These are phyloP conservation scores for Pisolithus thermaeus DNA, from an alignment of 1,284 basidiomycete species.

Conservation along the genomic window DNA sequence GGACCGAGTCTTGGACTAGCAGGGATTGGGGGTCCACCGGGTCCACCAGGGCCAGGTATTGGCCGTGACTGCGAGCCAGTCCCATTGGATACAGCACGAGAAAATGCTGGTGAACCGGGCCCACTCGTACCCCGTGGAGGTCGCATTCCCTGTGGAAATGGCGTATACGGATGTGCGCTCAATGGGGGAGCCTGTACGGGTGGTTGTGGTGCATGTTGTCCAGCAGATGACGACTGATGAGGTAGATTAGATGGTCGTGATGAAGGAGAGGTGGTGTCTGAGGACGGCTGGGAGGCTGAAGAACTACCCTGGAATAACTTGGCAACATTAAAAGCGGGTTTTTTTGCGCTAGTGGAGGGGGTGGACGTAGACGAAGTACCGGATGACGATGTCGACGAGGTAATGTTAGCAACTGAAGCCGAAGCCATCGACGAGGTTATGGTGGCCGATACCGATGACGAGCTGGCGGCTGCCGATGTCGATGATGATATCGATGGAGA, in stretches of 20 bases:
- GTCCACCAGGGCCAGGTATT: conserved; percentile 46
- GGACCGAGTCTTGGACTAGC: conserved; percentile 62
- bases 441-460: conserved; percentile 21
- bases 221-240: conserved; percentile 30
- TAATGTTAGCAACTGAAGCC: conserved; percentile 12
- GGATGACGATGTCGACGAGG: conserved; percentile 19
- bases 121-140: conserved; percentile 39
- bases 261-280: conserved; percentile 35
- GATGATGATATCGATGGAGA: conserved; percentile 30
- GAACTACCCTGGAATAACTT: conserved; percentile 59
- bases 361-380: conserved; percentile 23
- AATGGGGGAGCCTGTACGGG: conserved; percentile 40
- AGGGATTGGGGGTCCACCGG: conserved; percentile 46
- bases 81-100: conserved; percentile 59
- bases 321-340: conserved; percentile 37
- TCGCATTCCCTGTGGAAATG: conserved; percentile 42
- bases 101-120: conserved; percentile 62
- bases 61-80: conserved; percentile 51
- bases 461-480: conserved; percentile 29
- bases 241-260: conserved; percentile 41
- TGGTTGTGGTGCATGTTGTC: conserved; percentile 36
- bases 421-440: conserved; percentile 23
- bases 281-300: conserved; percentile 24
- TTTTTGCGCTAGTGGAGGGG: conserved; percentile 32
- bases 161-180: conserved; percentile 37